Percentiles rank a stretch among this genome's conserved stretches.
These are phyloP conservation scores for Phytophthora kernoviae DNA, from an alignment of 352 stramenopile species.

Conservation along the genomic window DNA sequence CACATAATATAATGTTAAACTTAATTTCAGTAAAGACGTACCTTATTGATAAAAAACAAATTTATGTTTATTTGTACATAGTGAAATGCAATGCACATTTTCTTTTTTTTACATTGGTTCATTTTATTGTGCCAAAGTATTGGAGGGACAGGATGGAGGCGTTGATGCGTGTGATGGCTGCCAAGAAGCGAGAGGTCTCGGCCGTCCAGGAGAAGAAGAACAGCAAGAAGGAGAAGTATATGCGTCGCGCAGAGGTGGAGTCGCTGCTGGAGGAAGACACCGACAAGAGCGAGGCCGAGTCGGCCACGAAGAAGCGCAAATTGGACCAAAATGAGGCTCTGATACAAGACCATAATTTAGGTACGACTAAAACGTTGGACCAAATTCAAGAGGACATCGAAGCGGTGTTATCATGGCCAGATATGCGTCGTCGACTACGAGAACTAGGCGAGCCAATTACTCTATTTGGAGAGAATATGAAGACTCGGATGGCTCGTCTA, in stretches of 20 bases:
- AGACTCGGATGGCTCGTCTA: constrained; percentile 70
- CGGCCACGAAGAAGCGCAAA: constrained; percentile 60
- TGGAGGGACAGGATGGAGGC: constrained; percentile 58
- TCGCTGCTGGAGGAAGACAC: constrained; percentile 46
- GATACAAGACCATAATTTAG: constrained; percentile 4
- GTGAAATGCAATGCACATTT: background rate
- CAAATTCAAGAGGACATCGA: constrained; percentile 17
- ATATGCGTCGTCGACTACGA: constrained; percentile 84
- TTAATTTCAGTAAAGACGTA: background rate
- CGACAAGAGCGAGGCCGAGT: constrained; percentile 6
- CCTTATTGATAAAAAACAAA: constrained; percentile 10
- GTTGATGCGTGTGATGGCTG: constrained; percentile 72
- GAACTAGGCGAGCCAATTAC: constrained; percentile 84
- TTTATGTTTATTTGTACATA: constrained; percentile 18
- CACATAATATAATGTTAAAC: background rate
- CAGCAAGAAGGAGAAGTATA: constrained; percentile 73
- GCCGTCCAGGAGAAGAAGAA: constrained; percentile 54
- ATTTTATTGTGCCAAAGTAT: background rate
- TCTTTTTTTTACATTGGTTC: background rate
- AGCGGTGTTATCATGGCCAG: constrained; percentile 59
- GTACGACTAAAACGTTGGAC: background rate
- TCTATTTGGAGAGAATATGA: constrained; percentile 85
- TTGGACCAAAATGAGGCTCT: constrained; percentile 19
- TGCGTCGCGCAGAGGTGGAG: constrained; percentile 79
- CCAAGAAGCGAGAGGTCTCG: constrained; percentile 84